Percentiles rank a stretch among this genome's conserved stretches.
phyloP scores from a whole-genome alignment of 495 filamentous ascomycete genomes.

The Lophiostoma macrostomum region DNA sequence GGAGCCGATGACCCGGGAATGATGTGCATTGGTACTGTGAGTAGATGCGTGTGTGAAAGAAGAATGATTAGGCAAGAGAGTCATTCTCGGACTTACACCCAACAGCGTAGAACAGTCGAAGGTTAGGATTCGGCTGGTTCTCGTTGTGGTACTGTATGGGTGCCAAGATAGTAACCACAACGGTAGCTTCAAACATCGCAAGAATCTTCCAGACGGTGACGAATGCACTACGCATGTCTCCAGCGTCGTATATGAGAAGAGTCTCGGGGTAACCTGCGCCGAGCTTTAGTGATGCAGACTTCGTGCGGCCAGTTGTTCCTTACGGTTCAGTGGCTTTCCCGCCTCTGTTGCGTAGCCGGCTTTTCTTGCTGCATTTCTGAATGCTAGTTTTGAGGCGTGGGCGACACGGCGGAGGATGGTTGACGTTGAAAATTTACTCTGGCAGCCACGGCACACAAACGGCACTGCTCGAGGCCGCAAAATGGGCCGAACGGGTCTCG shows the following conservation, averaged over 20 bases:
- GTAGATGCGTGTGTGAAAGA: neutral
- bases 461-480: neutral
- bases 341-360: no score
- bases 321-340: neutral
- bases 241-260: conserved; percentile 26
- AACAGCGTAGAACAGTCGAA: conserved; percentile 1
- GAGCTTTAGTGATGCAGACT: no score
- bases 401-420: conserved; percentile 11
- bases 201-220: conserved; percentile 22
- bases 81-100: conserved; percentile 8
- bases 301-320: no score
- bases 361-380: neutral
- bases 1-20: neutral
- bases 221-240: conserved; percentile 13
- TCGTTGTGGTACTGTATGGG: conserved; percentile 18
- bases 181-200: conserved; percentile 14
- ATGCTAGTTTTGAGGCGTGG: neutral
- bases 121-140: conserved; percentile 12
- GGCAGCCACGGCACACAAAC: conserved; percentile 13
- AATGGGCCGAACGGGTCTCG: neutral
- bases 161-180: neutral
- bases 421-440: conserved; percentile 18
- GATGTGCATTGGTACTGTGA: no score
- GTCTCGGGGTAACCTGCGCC: conserved; percentile 14
- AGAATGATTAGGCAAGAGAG: neutral